Evolutionary conservation across 2,329 filamentous ascomycete species (phyloP).

Genomic region (Aspergillus sp.): DNA sequence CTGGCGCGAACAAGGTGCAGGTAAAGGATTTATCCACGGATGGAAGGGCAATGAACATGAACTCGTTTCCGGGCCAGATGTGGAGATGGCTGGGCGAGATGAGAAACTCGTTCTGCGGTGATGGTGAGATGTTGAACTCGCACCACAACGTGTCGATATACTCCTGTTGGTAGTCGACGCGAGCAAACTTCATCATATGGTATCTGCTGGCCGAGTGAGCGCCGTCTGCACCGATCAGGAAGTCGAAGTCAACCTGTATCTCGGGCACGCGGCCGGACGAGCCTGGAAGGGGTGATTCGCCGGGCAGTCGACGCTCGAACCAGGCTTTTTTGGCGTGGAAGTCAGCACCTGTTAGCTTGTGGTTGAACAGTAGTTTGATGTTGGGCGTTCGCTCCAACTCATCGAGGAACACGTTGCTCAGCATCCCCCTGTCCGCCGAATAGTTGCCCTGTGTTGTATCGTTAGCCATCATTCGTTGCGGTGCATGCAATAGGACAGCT

Average conservation of each 20-base stretch:
- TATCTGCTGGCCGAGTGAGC: constrained; percentile 89
- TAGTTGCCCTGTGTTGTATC: constrained; percentile 64
- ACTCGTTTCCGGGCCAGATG: constrained; percentile 91
- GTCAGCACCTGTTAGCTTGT: constrained; percentile 89
- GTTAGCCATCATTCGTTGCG: constrained; percentile 10
- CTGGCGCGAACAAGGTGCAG: constrained; percentile 87
- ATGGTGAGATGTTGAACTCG: constrained; percentile 78
- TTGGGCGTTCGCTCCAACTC: constrained; percentile 81
- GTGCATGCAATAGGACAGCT: constrained; percentile 25
- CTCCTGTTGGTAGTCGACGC: constrained; percentile 87
- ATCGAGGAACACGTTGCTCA: constrained; percentile 83
- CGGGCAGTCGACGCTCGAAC: constrained; percentile 65
- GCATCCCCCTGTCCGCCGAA: constrained; percentile 77
- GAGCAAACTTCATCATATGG: constrained; percentile 92
- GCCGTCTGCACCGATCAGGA: constrained; percentile 92
- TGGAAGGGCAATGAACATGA: constrained; percentile 99
- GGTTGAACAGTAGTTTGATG: constrained; percentile 87
- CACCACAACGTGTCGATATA: constrained; percentile 98
- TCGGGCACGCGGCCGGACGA: constrained; percentile 58
- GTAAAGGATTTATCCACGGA: constrained; percentile 88
- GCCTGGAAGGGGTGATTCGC: constrained; percentile 30
- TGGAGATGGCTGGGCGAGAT: constrained; percentile 93
- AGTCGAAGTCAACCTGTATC: constrained; percentile 82
- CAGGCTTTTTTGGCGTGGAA: constrained; percentile 78
- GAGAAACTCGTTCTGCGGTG: constrained; percentile 56